Evolutionary conservation across 2,329 filamentous ascomycete species (phyloP), one percentile per base, ranked within the genome.

Genomic region (Fusarium anguioides): DNA sequence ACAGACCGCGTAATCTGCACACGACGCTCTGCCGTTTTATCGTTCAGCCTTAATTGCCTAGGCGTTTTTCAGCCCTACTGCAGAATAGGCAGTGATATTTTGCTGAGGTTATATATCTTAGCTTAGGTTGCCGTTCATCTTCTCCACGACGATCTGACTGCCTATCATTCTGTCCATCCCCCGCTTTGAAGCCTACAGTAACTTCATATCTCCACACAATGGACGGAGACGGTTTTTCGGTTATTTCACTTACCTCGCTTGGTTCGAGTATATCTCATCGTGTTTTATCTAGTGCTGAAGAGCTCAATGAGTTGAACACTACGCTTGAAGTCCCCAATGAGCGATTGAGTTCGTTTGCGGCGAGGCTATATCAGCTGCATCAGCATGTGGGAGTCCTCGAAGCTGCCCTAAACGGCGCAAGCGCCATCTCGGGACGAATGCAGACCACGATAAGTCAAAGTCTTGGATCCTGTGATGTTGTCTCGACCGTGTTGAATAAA

Each of bases 141-240:
- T 58, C 63, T 64, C 58, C 48, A 45, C 31, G 41, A 45, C 31
- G 41, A 49, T 42, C 23, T 31, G 35, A 49, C 44, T 31, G 6
- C 17, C n/a, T 29, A 41, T 36, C 29, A 41, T n/a, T n/a, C n/a
- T n/a, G n/a, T n/a, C n/a, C n/a, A 44, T 48, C 49, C 44, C 51
- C 54, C 48, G 27, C 46, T n/a, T 33, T 40, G 35, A 47, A 26
- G 14, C 49, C 39, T 6, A 31, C 14, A 9, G n/a, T n/a, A 26
- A 26, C 41, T 48, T 42, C 48, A 15, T 31, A 48, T 20, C 51
- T 45, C 31, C 37, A 50, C 40, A 66, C 18, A 11, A 78, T 77
- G 77, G 73, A 77, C 52, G 68, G 74, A 44, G 72, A 76, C 59
- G 72, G 75, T 47, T 79, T 78, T 70, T 78, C 77, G 12, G 71